Evolutionary conservation across 345 rosid genomes (phyloP).

Genomic region (Cardamine chenopodiifolia): DNA sequence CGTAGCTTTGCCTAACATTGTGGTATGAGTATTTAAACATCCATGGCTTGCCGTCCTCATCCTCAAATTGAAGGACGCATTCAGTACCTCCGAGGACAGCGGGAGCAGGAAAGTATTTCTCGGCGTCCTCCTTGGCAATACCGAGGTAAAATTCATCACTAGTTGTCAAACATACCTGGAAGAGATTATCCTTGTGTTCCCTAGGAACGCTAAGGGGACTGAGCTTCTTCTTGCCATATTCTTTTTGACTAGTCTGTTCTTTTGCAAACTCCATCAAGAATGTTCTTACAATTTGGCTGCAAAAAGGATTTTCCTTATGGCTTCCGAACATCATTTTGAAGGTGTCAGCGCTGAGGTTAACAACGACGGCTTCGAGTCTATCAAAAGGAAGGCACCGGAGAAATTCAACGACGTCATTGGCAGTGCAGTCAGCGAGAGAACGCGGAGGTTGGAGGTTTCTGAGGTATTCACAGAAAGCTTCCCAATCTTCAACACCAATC

Average conservation of each 20-base stretch:
- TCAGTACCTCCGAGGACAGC: too few species aligned
- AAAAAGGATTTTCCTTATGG: background rate
- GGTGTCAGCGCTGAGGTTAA: background rate
- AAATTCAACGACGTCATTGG: background rate
- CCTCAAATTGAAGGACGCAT: too few species aligned
- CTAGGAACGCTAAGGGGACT: background rate
- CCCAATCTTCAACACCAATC: background rate
- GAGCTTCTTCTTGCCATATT: background rate
- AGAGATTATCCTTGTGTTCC: background rate
- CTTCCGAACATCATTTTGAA: background rate
- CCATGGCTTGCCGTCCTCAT: too few species aligned
- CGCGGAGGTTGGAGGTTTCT: background rate
- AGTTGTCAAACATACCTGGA: too few species aligned
- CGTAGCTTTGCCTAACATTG: too few species aligned
- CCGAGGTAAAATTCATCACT: too few species aligned
- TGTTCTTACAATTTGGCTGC: background rate
- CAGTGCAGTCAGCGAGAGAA: background rate
- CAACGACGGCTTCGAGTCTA: background rate
- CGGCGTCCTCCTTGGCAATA: too few species aligned
- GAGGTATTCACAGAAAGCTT: background rate
- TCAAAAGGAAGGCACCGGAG: background rate
- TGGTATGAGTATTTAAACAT: too few species aligned
- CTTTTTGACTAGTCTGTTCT: background rate
- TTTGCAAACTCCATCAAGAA: background rate
- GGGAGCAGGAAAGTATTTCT: too few species aligned